Percentiles rank a stretch among this genome's conserved stretches.
Conservation (phyloP, 768 basidiomycete species). For the Hemileccinum rubropunctum region DNA sequence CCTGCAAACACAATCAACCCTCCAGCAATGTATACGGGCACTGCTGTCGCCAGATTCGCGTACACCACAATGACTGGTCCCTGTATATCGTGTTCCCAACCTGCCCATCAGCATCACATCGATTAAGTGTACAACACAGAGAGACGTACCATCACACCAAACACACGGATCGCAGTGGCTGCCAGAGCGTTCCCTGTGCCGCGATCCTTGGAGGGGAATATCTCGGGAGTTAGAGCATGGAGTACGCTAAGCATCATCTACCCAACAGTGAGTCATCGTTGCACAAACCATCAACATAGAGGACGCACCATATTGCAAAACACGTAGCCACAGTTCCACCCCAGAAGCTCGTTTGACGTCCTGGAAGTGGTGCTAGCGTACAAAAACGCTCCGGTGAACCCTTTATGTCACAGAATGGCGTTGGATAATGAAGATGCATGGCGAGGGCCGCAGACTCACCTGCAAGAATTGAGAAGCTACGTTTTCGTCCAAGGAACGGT, state of each 20-base stretch:
- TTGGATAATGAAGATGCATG: constrained; percentile 38
- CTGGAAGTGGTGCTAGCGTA: constrained; percentile 71
- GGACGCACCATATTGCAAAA: constrained; percentile 54
- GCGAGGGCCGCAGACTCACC: constrained; percentile 40
- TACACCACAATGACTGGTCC: constrained; percentile 71
- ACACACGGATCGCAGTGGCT: constrained; percentile 56
- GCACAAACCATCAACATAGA: not conserved
- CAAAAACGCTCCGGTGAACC: constrained; percentile 71
- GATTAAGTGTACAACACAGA: not conserved
- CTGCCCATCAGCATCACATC: not conserved
- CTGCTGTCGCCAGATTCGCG: constrained; percentile 57
- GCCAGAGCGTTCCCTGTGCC: constrained; percentile 70
- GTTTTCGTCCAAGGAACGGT: constrained; percentile 62
- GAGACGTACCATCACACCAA: constrained; percentile 57
- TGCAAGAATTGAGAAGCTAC: constrained; percentile 62
- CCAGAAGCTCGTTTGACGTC: constrained; percentile 62
- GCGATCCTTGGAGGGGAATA: constrained; percentile 68
- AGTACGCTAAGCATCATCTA: constrained; percentile 75
- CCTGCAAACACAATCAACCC: constrained; percentile 61
- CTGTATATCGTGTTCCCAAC: constrained; percentile 17
- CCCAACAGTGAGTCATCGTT: not conserved
- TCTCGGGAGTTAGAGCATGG: constrained; percentile 68
- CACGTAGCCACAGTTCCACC: constrained; percentile 78
- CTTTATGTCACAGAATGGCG: constrained; percentile 47
- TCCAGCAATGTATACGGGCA: constrained; percentile 71